Base-by-base conservation (phyloP, 306 rosid genomes). In the Malus orientalis region DNA sequence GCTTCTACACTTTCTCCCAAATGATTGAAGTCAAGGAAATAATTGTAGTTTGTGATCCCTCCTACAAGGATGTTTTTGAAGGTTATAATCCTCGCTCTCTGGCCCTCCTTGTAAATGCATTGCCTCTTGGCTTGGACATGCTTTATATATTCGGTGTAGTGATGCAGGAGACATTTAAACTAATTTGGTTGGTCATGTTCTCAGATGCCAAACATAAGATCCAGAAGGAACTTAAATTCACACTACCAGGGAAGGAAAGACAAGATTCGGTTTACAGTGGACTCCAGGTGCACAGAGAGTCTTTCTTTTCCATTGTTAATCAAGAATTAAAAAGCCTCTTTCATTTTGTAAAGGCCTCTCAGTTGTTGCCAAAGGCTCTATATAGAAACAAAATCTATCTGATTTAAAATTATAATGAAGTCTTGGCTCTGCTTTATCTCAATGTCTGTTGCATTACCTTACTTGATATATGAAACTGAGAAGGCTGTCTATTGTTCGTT, bases 231-330 rank as follows among this genome's bases (percentile, higher is more conserved):
- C 91, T 92, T 73, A 95, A 95, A 76, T 95, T 92, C 79, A 78
- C 97, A 29, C 61, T 88, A 68, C 99, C 99, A 13, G 99, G 99
- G 44, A 95, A 95, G 88, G 99, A 95, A 85, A 87, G 99, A 81
- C 99, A 95, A 80, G 96, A 95, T 85, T 95, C 97, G 42, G 99
- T 95, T 75, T 95, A 83, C 89, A 91, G 81, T 67, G 97, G 99
- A 73, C 85, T 95, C 66, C 97, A 92, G 97, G 99, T 88, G 88
- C 79, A 80, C 80, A 77, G 75, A 63, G 49, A 75, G 27, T 47
- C n/a, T 13, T 69, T 44, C 8, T 40, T 60, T 61, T 42, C 42
- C 77, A 14, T 55, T 6, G 20, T 58, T 16, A 73, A 38, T 15
- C 61, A 45, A 73, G 11, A 7, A 29, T 15, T 20, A 58, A 55